phyloP scores from a whole-genome alignment of 768 basidiomycete genomes.

The Naganishia vaughanmartiniae region DNA sequence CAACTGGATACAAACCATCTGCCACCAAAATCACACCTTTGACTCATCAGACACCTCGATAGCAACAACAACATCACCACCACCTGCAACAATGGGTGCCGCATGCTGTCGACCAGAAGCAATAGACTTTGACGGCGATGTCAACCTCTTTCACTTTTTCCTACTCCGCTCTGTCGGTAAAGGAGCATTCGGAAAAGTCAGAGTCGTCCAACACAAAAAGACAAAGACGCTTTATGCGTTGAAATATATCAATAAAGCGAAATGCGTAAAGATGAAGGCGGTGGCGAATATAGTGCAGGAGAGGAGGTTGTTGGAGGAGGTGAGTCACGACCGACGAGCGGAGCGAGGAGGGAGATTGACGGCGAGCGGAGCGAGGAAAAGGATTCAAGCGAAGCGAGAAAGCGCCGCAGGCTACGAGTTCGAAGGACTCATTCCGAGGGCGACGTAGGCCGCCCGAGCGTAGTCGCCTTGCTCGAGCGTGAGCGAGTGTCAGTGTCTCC shows the following conservation, averaged over 20 bases:
- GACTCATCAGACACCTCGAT: background rate
- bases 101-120: constrained; percentile 81
- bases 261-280: constrained; percentile 85
- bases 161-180: constrained; percentile 92
- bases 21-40: too few relatives aligned
- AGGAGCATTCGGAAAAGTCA: constrained; percentile 98
- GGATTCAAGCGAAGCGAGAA: background rate
- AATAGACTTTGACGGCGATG: constrained; percentile 79
- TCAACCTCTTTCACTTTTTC: constrained; percentile 94
- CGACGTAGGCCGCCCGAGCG: too few relatives aligned
- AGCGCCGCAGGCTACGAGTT: too few relatives aligned
- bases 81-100: constrained; percentile 64
- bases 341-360: background rate
- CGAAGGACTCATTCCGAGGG: too few relatives aligned
- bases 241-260: constrained; percentile 96
- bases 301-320: constrained; percentile 86
- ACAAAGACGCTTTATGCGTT: constrained; percentile 88
- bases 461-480: too few relatives aligned
- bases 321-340: constrained; percentile 43
- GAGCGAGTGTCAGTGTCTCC: too few relatives aligned
- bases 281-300: constrained; percentile 93
- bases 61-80: background rate
- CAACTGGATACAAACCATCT: too few relatives aligned
- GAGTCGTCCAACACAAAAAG: constrained; percentile 94
- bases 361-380: background rate